Evolutionary conservation across 345 rosid species (phyloP), one percentile per base, ranked within the genome.

Genomic region (Gossypium bickii): DNA sequence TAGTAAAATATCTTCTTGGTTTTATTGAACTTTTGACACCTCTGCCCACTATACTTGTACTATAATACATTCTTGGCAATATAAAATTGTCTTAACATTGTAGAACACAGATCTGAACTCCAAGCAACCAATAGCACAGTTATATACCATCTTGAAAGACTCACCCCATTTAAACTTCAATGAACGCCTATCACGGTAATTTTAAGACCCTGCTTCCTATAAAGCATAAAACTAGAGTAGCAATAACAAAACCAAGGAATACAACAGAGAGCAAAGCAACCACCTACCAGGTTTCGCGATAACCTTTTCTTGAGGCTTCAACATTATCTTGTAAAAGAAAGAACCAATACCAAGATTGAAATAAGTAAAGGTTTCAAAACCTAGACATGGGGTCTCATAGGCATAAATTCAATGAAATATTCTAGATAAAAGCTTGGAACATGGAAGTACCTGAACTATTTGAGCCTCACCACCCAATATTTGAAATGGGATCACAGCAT

Each of bases 391-490:
- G 55, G 65, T 17, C 41, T 34, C 55, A 70, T 10, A 11, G 9
- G 67, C 20, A 71, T 48, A 45, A 71, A 18, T 18, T 4, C 2
- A 59, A 3, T 9, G n/a, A 9, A 49, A 58, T 22, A 1, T 1
- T 22, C 6, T 29, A 16, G 22, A 27, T 15, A 69, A 27, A 51
- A 9, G 60, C 59, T 20, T 66, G 55, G n/a, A 78, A 76, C 45
- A n/a, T 66, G 55, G 16, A 78, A 76, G 10, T 72, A 95, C 99
- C 99, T 93, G 99, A 81, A 92, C 88, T 63, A 93, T 87, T 72
- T 95, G 99, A 38, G 98, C 98, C 87, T 95, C 99, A 77, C 98
- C 99, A 70, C 99, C 98, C 80, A 95, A 78, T 79, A 95, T 93
- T 77, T 95, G 98, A 81, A 93, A 95, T 9, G 99, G 91, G 73